phyloP scores from a whole-genome alignment of 192 early-diverging fungal genomes.

The Mortierella antarctica region DNA sequence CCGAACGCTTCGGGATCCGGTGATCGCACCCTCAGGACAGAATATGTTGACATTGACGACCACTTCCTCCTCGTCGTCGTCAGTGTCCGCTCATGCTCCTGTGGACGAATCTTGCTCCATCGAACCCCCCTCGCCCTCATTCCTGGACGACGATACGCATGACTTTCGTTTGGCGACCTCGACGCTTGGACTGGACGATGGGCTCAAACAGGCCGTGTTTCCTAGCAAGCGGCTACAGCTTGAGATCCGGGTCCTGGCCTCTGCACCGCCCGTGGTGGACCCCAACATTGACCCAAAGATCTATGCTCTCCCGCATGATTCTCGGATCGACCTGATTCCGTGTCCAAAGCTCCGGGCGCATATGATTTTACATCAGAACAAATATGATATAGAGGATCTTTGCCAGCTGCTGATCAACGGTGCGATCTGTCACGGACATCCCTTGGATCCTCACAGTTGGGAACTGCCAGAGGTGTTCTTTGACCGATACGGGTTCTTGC shows the following conservation, averaged over 20 bases:
- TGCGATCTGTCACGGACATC: conserved; percentile 55
- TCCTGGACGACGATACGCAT: conserved; percentile 30
- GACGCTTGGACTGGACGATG: conserved; percentile 38
- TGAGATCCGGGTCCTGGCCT: conserved; percentile 43
- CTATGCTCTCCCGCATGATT: conserved; percentile 47
- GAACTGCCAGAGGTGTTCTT: conserved; percentile 54
- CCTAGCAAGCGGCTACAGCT: conserved; percentile 34
- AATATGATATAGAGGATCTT: conserved; percentile 46
- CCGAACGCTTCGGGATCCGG: conserved; percentile 22
- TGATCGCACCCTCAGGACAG: conserved; percentile 11
- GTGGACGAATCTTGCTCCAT: neutral
- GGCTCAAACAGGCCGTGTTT: conserved; percentile 42
- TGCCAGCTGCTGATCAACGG: conserved; percentile 43
- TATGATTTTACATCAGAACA: conserved; percentile 51
- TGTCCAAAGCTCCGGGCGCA: conserved; percentile 51
- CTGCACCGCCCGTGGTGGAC: conserved; percentile 42
- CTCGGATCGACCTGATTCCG: conserved; percentile 55
- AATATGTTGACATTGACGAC: neutral
- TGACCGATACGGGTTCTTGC: conserved; percentile 43
- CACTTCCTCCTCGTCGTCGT: neutral
- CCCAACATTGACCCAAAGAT: conserved; percentile 50
- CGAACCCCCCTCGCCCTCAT: conserved; percentile 9
- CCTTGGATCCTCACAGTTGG: conserved; percentile 54
- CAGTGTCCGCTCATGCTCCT: neutral
- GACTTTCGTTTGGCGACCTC: conserved; percentile 27